Evolutionary conservation across 75 land plant species (phyloP), one percentile per base, ranked within the genome.

Genomic region (Picea glauca): DNA sequence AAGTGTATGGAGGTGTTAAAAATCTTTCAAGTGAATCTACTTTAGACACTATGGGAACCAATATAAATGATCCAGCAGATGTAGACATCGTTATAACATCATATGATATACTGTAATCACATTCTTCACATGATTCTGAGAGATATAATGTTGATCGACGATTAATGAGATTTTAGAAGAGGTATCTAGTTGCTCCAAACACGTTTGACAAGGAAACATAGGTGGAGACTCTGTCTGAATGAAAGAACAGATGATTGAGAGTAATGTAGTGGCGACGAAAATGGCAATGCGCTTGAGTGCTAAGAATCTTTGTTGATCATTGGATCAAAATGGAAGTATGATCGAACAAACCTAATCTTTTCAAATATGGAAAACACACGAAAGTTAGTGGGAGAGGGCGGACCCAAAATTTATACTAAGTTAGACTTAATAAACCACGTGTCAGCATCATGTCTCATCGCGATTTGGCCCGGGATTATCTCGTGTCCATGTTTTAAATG

Each of bases 221-320:
- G 99, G 99, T 93, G 98, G 99, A 79, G 99, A 54, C 70, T 98
- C 33, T 98, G 99, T 78, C 79, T 98, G 84, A 98, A 98, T 83
- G 99, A n/a, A 98, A 83, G 99, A 96, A 64, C 99, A 98, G 80
- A 93, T 95, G 98, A 98, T 98, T 46, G 99, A 98, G 82, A 87
- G 87, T 79, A 93, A 76, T 81, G 76, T 84, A 56, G 91, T 94
- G 66, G 80, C 91, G 74, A 91, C 98, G 30, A 98, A 98, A 83
- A 95, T 98, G 99, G 98, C 99, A 20, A 62, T 91, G 79, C 85
- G 93, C 9, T 82, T 98, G 33, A 80, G 84, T 88, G 93, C 93
- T 77, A 81, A 82, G 75, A 83, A 96, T 75, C 91, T 93, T 33
- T 98, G 99, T n/a, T n/a, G n/a, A n/a, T n/a, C n/a, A n/a, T n/a